Evolutionary conservation across 2,329 filamentous ascomycete species (phyloP), one percentile per base, ranked within the genome.

Genomic region (Coleophoma cylindrospora): DNA sequence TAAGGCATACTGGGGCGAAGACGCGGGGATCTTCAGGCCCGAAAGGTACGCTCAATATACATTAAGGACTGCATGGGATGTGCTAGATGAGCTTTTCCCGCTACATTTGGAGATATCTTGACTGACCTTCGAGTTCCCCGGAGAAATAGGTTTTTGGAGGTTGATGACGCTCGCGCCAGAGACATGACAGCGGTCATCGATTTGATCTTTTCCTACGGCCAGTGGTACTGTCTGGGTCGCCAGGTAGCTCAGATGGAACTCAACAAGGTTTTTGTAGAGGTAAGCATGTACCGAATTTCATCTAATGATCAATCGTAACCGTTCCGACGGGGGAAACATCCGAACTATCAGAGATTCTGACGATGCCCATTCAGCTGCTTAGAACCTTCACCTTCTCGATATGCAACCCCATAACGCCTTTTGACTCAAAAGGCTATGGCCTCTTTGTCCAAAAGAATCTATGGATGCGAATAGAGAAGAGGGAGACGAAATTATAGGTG

Each of bases 221-320:
- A 67, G 34, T 73, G 66, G 51, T 60, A 66, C 56, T 76, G 74
- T 54, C 57, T 76, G 14, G 74, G 74, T 9, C 71, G 67, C 56
- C 61, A 68, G 0, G 72, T 78, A 47, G 74, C 74, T 1, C 56
- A 72, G 50, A 74, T 76, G 65, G 74, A 76, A 59, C 55, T 77
- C 40, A 68, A 74, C 54, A 78, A 78, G 54, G 64, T 68, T 3
- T 60, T 74, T 40, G 68, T 74, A n/a, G 72, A 75, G 68, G 73
- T 75, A 61, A 50, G 66, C 51, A 59, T n/a, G 57, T 13, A 37
- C 34, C 13, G 8, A 21, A n/a, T 40, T 32, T 14, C 19, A 14
- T 13, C 34, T 34, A 22, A 11, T 19, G 8, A 21, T 8, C 19
- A 40, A 13, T 14, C 27, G 17, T 34, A 13, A 34, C 38, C 38